Evolutionary conservation across 1,284 basidiomycete species (phyloP).

Genomic region (Trametes hirsuta): DNA sequence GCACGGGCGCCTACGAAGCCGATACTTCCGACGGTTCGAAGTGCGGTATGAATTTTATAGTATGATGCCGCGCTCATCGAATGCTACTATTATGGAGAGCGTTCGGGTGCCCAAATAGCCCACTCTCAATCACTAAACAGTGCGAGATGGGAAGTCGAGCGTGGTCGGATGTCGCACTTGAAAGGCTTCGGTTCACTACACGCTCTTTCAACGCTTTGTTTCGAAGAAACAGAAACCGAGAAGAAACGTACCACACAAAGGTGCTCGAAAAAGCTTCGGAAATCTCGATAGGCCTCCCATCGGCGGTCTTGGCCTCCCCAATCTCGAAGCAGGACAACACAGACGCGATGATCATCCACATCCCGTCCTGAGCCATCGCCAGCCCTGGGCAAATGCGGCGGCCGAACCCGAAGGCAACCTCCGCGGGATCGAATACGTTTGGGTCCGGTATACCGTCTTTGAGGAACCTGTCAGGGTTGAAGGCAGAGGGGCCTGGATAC

Average conservation of each 20-base stretch:
- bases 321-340: slow-evolving; percentile 31
- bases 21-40: too few relatives aligned
- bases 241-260: slow-evolving; percentile 15
- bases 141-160: slow-evolving; percentile 12
- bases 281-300: slow-evolving; percentile 13
- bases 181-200: slow-evolving; percentile 25
- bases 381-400: slow-evolving; percentile 27
- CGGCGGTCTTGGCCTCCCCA: slow-evolving; percentile 16
- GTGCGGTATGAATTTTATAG: too few relatives aligned
- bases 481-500: slow-evolving; percentile 25
- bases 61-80: too few relatives aligned
- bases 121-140: neutral
- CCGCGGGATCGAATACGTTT: slow-evolving; percentile 15
- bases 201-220: too few relatives aligned
- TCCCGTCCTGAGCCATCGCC: slow-evolving; percentile 28
- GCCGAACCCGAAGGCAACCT: slow-evolving; percentile 31
- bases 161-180: slow-evolving; percentile 11
- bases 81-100: too few relatives aligned
- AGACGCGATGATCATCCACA: slow-evolving; percentile 29
- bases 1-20: too few relatives aligned
- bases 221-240: too few relatives aligned
- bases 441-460: slow-evolving; percentile 13
- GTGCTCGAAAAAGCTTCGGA: slow-evolving; percentile 9
- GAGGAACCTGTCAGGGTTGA: slow-evolving; percentile 32
- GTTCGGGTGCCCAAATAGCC: too few relatives aligned